Conservation (phyloP, 768 basidiomycete genomes). For the Mycena indigotica region DNA sequence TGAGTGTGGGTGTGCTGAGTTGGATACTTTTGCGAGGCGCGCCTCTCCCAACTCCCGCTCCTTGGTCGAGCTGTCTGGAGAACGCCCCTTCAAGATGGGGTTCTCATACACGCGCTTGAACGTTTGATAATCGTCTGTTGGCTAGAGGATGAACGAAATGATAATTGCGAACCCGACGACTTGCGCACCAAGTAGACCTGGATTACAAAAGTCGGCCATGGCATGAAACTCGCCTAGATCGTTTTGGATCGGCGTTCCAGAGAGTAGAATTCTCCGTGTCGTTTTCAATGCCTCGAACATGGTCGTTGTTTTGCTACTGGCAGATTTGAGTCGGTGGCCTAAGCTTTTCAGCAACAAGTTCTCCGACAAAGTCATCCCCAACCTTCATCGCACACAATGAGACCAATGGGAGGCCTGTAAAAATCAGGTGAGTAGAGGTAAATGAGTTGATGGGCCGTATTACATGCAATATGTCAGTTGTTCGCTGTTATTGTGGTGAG, state of each 20-base stretch:
- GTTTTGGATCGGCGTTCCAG: slow-evolving; percentile 97
- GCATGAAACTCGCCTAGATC: slow-evolving; percentile 94
- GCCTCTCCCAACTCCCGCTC: slow-evolving; percentile 79
- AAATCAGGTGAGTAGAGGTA: neutral
- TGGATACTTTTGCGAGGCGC: slow-evolving; percentile 69
- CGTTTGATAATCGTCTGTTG: slow-evolving; percentile 72
- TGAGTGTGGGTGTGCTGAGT: neutral
- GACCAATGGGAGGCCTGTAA: slow-evolving; percentile 81
- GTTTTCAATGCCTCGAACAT: slow-evolving; percentile 84
- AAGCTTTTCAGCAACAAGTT: neutral
- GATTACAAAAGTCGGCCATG: slow-evolving; percentile 97
- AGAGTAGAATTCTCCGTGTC: slow-evolving; percentile 80
- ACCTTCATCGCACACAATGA: slow-evolving; percentile 97
- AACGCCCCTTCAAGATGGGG: slow-evolving; percentile 85
- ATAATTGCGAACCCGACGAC: neutral
- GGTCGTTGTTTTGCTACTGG: slow-evolving; percentile 84
- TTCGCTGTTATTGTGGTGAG: slow-evolving; percentile 37
- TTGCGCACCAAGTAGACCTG: slow-evolving; percentile 74
- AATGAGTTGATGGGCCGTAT: slow-evolving; percentile 26
- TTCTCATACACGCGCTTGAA: slow-evolving; percentile 84
- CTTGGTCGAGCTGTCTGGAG: slow-evolving; percentile 69
- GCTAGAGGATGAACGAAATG: slow-evolving; percentile 6
- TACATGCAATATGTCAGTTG: slow-evolving; percentile 69
- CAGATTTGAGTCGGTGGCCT: slow-evolving; percentile 84
- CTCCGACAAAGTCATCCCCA: neutral